Evolutionary conservation across 2,329 filamentous ascomycete genomes (phyloP).

Genomic region (Ophiostoma quercus): DNA sequence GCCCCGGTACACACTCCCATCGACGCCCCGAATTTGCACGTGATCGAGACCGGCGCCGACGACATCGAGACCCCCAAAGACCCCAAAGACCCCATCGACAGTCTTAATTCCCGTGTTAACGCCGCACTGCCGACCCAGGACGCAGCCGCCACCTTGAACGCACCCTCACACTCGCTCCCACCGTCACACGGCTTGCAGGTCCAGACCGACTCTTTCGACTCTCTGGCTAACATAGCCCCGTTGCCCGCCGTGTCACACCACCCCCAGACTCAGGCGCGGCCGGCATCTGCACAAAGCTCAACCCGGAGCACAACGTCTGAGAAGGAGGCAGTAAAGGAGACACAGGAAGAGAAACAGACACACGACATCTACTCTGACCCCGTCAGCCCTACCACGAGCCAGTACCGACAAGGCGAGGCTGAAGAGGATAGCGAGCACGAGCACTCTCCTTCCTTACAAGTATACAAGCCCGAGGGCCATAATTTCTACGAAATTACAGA

Average conservation of each 20-base stretch:
- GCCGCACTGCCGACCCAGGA: background rate
- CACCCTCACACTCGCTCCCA: background rate
- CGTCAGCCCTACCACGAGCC: background rate
- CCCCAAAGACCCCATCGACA: conserved; percentile 5
- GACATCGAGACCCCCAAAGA: background rate
- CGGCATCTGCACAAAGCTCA: background rate
- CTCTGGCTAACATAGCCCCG: background rate
- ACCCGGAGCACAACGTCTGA: background rate
- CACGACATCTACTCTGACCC: background rate
- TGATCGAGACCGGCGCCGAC: conserved; percentile 10
- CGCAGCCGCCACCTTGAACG: background rate
- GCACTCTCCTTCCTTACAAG: background rate
- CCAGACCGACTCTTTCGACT: background rate
- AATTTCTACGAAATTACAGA: background rate
- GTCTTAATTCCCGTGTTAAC: conserved; percentile 9
- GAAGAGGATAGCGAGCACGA: background rate
- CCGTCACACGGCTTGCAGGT: background rate
- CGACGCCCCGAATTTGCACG: conserved; percentile 6
- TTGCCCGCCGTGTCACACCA: background rate
- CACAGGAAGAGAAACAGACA: background rate
- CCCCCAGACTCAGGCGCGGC: background rate
- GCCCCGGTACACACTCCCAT: conserved; percentile 10
- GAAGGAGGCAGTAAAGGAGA: too few relatives aligned
- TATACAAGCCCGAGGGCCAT: background rate
- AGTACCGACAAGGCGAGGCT: background rate